A percentile compares a stretch with the other conserved stretches of the same genome.
Conservation (phyloP, 1,139 yeast species). For the Keqinozyma sinolaborantium region DNA sequence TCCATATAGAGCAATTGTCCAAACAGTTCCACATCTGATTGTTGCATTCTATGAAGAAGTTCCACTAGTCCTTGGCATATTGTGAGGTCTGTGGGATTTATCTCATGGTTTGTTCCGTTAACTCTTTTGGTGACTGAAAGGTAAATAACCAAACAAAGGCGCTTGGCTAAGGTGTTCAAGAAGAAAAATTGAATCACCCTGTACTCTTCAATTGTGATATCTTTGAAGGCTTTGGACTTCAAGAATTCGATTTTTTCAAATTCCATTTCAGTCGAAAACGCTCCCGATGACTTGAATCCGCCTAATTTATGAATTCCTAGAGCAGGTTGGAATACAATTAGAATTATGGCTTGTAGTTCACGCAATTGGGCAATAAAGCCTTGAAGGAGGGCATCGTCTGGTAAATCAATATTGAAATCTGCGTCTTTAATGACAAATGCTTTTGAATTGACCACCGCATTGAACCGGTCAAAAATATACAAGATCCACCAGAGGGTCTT, state of each 20-base stretch:
- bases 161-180: not conserved
- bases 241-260: too few species aligned
- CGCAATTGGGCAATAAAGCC: constrained; percentile 2
- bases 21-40: not conserved
- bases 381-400: constrained; percentile 5
- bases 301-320: constrained; percentile 1
- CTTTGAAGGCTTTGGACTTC: not conserved
- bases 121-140: not conserved
- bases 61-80: constrained; percentile 1
- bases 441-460: constrained; percentile 15
- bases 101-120: constrained; percentile 4
- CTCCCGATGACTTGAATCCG: not conserved
- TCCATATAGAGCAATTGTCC: constrained; percentile 3
- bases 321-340: constrained; percentile 10
- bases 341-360: constrained; percentile 5
- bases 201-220: not conserved
- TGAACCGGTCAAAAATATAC: constrained; percentile 31
- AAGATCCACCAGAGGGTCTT: constrained; percentile 36
- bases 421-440: constrained; percentile 11
- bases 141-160: not conserved
- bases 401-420: constrained; percentile 10
- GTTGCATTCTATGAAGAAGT: not conserved
- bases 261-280: not conserved
- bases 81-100: constrained; percentile 1
- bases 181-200: not conserved